phyloP scores from a whole-genome alignment of 768 basidiomycete genomes.

The Amanita rubescens region DNA sequence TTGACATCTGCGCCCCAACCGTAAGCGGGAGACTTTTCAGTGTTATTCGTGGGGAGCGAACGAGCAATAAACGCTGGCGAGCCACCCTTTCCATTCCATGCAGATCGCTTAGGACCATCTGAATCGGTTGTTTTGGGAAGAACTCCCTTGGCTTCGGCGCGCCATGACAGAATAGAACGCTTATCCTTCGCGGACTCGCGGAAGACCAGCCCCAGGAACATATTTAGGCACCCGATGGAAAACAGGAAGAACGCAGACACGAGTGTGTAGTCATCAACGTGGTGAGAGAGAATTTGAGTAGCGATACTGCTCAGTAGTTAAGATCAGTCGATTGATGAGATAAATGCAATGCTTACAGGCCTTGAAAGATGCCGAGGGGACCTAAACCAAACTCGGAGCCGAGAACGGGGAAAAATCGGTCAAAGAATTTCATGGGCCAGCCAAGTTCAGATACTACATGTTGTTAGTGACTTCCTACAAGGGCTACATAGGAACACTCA shows the following conservation, averaged over 20 bases:
- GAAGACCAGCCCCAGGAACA: conserved; percentile 76
- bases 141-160: conserved; percentile 45
- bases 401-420: conserved; percentile 87
- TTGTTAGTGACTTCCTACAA: not conserved
- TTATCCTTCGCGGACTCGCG: conserved; percentile 56
- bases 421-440: conserved; percentile 75
- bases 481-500: conserved; percentile 22
- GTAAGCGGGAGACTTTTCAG: conserved; percentile 7
- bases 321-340: not conserved
- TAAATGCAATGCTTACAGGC: conserved; percentile 44
- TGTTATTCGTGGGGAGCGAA: not conserved
- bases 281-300: conserved; percentile 65
- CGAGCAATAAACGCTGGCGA: conserved; percentile 4
- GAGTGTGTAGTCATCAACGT: conserved; percentile 78
- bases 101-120: conserved; percentile 7
- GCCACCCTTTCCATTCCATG: not conserved
- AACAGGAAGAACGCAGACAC: conserved; percentile 85
- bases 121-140: conserved; percentile 30
- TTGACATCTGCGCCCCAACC: not conserved
- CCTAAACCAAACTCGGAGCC: conserved; percentile 82
- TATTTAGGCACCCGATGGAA: conserved; percentile 76
- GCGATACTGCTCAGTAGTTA: conserved; percentile 38
- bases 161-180: conserved; percentile 64
- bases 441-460: conserved; percentile 60
- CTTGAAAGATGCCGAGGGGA: conserved; percentile 81